Evolutionary conservation across 345 rosid genomes (phyloP), one percentile per base, ranked within the genome.

Genomic region (Murraya koenigii): DNA sequence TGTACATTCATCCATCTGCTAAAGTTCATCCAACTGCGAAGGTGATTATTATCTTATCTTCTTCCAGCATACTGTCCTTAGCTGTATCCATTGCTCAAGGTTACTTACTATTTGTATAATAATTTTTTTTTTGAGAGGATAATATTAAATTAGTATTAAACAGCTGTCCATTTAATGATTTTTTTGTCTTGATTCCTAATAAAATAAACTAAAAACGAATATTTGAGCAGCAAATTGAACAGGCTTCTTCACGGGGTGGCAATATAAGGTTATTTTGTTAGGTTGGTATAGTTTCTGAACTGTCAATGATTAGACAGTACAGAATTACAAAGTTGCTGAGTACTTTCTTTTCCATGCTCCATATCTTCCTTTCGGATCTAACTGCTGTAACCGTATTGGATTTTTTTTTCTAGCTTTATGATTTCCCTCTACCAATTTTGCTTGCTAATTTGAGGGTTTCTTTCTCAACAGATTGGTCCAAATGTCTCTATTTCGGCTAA

Each of bases 1-100:
- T 94, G 78, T 94, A 84, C 61, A 75, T 94, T 76, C 97, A 94
- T 77, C 97, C 98, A 58, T 90, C 97, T 4, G 97, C 92, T 17
- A 94, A 92, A 84, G 88, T 92, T 28, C 98, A 94, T 82, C 92
- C 91, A 74, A 89, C 95, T 15, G 94, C 98, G 3, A 94, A 92
- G 94, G 98, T 93, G 71, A 9, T 78, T 13, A 74, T 1, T 44
- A 11, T 61, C 20, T 80, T 32, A 0, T 72, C 39, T 76, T 49
- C 49, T 11, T 6, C 33, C 20, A 26, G 23, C 59, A 38, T 61
- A 28, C 3, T 23, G 13, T 59, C 36, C 69, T 25, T 74, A 19
- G 19, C 9, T 17, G 8, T 44, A 26, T 15, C 72, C 32, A n/a
- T 69, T 49, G 7, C 1, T 49, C 8, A 4, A 0, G 23, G 3